A percentile compares a stretch with the other conserved stretches of the same genome.
Evolutionary conservation across 2,329 filamentous ascomycete genomes (phyloP).

Genomic region (Xylariales sp.): DNA sequence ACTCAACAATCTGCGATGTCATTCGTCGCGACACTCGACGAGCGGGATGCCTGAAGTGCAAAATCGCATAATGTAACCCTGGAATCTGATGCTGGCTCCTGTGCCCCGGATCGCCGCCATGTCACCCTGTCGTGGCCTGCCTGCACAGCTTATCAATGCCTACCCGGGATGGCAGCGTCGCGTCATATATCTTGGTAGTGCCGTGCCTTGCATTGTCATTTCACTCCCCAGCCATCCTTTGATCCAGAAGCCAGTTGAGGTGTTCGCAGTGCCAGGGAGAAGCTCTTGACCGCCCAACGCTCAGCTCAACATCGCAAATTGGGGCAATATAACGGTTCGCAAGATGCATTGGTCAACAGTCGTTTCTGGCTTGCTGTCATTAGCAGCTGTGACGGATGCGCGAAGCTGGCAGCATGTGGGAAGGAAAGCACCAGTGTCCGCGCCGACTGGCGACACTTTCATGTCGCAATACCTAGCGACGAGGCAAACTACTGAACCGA

Average conservation of each 20-base stretch:
- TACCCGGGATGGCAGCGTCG: neutral
- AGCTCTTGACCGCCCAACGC: too few species aligned
- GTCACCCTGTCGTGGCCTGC: neutral
- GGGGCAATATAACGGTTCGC: neutral
- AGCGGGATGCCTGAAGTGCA: too few species aligned
- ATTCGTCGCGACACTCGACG: too few species aligned
- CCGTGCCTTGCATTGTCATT: neutral
- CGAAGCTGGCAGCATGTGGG: constrained; percentile 27
- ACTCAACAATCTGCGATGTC: neutral
- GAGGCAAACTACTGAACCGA: constrained; percentile 17
- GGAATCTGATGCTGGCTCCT: neutral
- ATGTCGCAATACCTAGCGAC: constrained; percentile 20
- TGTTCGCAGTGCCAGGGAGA: too few species aligned
- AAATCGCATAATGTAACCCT: neutral
- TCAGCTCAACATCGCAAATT: neutral
- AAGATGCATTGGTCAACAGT: constrained; percentile 22
- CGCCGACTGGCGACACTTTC: constrained; percentile 8
- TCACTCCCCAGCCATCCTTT: neutral
- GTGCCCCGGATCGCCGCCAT: neutral
- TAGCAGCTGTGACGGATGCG: constrained; percentile 14
- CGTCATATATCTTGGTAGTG: neutral
- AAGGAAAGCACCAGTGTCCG: constrained; percentile 18
- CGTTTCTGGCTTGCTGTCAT: constrained; percentile 19
- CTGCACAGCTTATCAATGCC: neutral
- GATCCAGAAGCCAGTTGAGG: too few species aligned